Evolutionary conservation across 1,284 basidiomycete genomes (phyloP).

Genomic region (Fistulinella cinereoalba): DNA sequence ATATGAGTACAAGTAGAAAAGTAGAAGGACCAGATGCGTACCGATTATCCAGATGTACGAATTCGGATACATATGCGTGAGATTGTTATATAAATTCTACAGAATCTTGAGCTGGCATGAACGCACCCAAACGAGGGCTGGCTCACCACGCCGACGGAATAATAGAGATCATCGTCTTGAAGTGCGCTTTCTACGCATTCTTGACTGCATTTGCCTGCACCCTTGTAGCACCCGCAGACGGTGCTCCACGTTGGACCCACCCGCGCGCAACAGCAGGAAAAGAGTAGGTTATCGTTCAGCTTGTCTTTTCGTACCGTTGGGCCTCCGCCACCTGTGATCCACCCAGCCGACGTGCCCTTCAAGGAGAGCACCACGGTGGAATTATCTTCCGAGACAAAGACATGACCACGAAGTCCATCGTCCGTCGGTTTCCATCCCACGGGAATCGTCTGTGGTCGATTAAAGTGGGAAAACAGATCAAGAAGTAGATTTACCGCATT

Average conservation of each 20-base stretch:
- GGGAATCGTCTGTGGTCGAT: conserved; percentile 50
- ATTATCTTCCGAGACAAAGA: conserved; percentile 80
- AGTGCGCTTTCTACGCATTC: conserved; percentile 74
- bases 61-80: conserved; percentile 78
- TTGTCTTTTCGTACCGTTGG: conserved; percentile 70
- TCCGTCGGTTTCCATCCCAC: conserved; percentile 86
- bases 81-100: conserved; percentile 75
- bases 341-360: conserved; percentile 88
- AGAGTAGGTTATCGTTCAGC: conserved; percentile 85
- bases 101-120: neutral
- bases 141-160: conserved; percentile 62
- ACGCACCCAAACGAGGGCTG: neutral
- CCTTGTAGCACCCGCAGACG: conserved; percentile 80
- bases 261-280: conserved; percentile 88
- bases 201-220: conserved; percentile 66
- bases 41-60: conserved; percentile 78
- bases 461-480: neutral
- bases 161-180: conserved; percentile 78
- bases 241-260: conserved; percentile 84
- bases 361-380: conserved; percentile 85
- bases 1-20: neutral
- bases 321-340: conserved; percentile 71
- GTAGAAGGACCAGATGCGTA: conserved; percentile 8
- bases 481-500: conserved; percentile 44
- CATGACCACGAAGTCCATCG: conserved; percentile 89